phyloP scores from a whole-genome alignment of 176 grass and related monocot genomes.

The Dendrocalamus sinicus region DNA sequence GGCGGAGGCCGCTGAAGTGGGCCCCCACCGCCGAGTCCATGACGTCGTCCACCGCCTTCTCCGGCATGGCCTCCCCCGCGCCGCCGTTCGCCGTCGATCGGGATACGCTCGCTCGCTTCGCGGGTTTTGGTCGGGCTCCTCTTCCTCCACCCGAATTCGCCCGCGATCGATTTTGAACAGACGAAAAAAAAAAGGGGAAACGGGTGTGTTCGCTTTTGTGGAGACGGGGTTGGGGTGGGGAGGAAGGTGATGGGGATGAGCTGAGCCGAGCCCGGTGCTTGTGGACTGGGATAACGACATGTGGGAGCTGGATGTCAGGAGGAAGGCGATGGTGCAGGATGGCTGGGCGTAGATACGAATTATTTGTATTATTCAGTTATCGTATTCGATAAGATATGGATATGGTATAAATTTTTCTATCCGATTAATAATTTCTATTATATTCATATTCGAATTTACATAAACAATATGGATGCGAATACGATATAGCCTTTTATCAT shows the following conservation, averaged over 20 bases:
- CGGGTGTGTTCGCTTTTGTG: not conserved
- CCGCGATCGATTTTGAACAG: not conserved
- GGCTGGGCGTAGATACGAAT: no score
- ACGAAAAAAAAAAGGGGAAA: not conserved
- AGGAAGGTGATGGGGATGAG: not conserved
- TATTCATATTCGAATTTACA: no score
- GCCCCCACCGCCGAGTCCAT: constrained; percentile 80
- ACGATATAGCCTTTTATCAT: no score
- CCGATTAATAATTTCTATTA: no score
- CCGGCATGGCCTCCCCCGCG: constrained; percentile 49
- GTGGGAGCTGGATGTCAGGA: not conserved
- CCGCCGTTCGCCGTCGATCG: constrained; percentile 31
- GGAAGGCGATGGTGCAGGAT: not conserved
- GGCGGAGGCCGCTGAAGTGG: constrained; percentile 95
- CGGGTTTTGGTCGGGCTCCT: not conserved
- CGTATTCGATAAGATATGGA: no score
- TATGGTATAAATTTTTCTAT: no score
- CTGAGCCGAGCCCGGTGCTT: not conserved
- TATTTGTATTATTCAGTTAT: no score
- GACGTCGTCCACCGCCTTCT: constrained; percentile 74
- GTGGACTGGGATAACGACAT: not conserved
- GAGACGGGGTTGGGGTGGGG: not conserved
- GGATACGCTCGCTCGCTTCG: constrained; percentile 26
- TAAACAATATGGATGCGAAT: no score
- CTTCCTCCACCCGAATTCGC: not conserved